These are phyloP conservation scores for Albifimbria verrucaria DNA, from an alignment of 2,329 filamentous ascomycete species.

Conservation along the genomic window DNA sequence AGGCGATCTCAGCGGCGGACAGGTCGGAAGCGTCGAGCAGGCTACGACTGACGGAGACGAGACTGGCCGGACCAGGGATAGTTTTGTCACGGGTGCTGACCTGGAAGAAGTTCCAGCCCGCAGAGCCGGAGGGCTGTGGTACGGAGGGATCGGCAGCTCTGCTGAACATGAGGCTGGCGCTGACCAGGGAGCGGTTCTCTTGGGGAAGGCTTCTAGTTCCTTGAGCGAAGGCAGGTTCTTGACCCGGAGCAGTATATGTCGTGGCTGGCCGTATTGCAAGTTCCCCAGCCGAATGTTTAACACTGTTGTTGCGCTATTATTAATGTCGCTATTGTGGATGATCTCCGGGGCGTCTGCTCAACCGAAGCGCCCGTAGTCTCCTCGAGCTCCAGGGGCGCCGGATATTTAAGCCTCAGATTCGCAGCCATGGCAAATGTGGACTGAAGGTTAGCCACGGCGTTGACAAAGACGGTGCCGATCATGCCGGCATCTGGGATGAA, in stretches of 20 bases:
- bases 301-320: conserved; percentile 14
- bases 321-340: conserved; percentile 3
- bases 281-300: conserved; percentile 45
- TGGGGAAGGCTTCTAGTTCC: conserved; percentile 7
- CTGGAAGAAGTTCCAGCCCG: neutral
- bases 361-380: conserved; percentile 38
- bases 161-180: conserved; percentile 31
- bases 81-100: neutral
- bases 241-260: conserved; percentile 48
- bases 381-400: conserved; percentile 30
- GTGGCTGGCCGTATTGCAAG: conserved; percentile 58
- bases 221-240: conserved; percentile 14
- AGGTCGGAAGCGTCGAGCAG: conserved; percentile 21
- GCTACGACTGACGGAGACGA: conserved; percentile 10
- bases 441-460: conserved; percentile 59
- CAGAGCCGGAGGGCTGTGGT: neutral
- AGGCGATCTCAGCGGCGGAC: conserved; percentile 35
- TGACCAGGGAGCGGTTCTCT: conserved; percentile 22
- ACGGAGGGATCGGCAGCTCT: conserved; percentile 13
- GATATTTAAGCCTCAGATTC: conserved; percentile 38
- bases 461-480: conserved; percentile 61
- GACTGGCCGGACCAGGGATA: neutral
- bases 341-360: conserved; percentile 25
- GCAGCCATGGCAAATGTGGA: conserved; percentile 52
- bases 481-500: conserved; percentile 62